Base-by-base conservation (phyloP, 768 basidiomycete genomes). In the Tricholoma matsutake region DNA sequence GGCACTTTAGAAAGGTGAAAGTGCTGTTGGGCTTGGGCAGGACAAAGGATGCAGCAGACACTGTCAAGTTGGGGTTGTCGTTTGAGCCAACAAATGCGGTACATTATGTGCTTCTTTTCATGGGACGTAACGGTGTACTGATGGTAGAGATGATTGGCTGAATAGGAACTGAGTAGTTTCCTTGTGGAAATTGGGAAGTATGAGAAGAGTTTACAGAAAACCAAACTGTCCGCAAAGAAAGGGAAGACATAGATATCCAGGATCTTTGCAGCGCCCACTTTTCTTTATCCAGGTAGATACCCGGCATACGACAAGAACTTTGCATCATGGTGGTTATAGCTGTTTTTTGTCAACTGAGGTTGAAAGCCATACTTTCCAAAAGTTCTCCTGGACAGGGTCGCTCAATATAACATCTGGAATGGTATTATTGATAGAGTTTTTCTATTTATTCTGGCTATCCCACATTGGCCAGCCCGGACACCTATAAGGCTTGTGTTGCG, bases 1-100 rank as follows among this genome's bases (percentile, higher is more conserved):
- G 95, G 0, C 92, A 98, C 73, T 97, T 97, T 80, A 83, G 97
- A 61, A 95, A 91, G 70, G 91, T 92, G 2, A 94, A 93, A 71
- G 94, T 96, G 0, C 78, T 99, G 45, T 77, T 91, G 1, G 93
- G 84, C 20, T 79, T 99, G 54, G 81, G 80, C 3, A 75, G 79
- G 49, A 74, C 85, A 58, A 75, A 86, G 45, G 95, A 96, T 45
- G 95, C 95, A 8, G 83, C 85, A 64, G 91, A 94, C 51, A 87
- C 95, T 2, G 76, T 96, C 61, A 81, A 85, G 64, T 80, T 94
- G 6, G 97, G 96, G 2, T 72, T 98, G 60, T 86, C 90, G 60
- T 96, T 90, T 67, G 96, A 98, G 65, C 83, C 82, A 34, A 72
- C 70, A 14, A 83, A 83, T 61, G 65, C 64, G 57, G 82, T 83